Evolutionary conservation across 495 filamentous ascomycete genomes (phyloP), one percentile per base, ranked within the genome.

Genomic region (Umbilicaria muhlenbergii): DNA sequence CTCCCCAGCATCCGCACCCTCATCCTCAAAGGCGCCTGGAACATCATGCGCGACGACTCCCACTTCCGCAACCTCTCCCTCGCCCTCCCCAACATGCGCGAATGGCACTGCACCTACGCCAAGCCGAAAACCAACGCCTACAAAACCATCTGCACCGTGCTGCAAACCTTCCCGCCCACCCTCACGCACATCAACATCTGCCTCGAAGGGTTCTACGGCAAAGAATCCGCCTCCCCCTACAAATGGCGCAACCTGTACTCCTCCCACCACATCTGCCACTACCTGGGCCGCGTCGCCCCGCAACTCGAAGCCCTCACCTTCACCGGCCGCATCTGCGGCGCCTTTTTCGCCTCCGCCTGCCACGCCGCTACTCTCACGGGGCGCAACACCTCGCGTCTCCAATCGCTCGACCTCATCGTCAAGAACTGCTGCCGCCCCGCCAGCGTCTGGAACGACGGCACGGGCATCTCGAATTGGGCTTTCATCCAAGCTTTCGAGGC

Each of bases 1-100:
- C 56, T 69, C 3, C 64, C 66, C 3, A 54, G 64, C 11, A 65
- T 78, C 19, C 64, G 67, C 41, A 81, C 77, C 0, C 68, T 85
- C 32, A 71, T 83, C 40, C 74, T 78, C 60, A 80, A 78, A 50
- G 79, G 80, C 5, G 73, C 81, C 42, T 85, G 81, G 81, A 85
- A 83, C 50, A 67, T 85, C 28, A 78, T 83, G 53, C 68, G 80
- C 38, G 63, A 73, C n/a, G 56, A 69, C 11, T 64, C 68, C n/a
- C 75, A 83, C 59, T 83, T 78, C 56, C 58, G 66, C 42, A 65
- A 61, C 45, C 68, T 85, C 37, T 59, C 66, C 13, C 59, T 59
- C 24, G 79, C 78, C 10, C 51, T 85, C 38, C 81, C 81, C 6
- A 71, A 69, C 32, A 51, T 83, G 14, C 66, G 67, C n/a, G 80